These are phyloP conservation scores for Claviceps cyperi DNA, from an alignment of 2,329 filamentous ascomycete species.

Conservation along the genomic window DNA sequence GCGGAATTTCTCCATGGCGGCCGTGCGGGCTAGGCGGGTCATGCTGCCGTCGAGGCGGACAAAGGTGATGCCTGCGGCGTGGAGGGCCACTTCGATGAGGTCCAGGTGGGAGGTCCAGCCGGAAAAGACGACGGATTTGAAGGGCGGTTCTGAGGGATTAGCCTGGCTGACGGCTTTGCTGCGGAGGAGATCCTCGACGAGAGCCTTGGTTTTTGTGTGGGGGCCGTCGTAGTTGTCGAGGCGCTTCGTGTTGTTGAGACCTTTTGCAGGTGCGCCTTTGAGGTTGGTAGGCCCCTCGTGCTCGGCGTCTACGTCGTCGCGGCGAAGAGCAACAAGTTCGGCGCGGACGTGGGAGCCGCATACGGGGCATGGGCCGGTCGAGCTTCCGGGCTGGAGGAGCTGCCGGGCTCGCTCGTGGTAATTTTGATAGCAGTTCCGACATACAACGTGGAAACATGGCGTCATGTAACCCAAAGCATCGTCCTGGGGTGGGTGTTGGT, in stretches of 20 bases:
- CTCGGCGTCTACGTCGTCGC: conserved; percentile 41
- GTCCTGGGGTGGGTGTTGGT: conserved; percentile 29
- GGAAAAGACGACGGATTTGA: conserved; percentile 90
- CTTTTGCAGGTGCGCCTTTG: conserved; percentile 16
- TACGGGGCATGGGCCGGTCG: conserved; percentile 45
- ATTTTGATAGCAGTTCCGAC: conserved; percentile 52
- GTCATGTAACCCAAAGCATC: conserved; percentile 66
- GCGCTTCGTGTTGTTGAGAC: conserved; percentile 30
- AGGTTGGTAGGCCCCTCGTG: conserved; percentile 34
- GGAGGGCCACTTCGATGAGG: conserved; percentile 72
- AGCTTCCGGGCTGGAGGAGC: conserved; percentile 21
- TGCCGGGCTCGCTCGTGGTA: conserved; percentile 40
- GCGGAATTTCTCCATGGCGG: conserved; percentile 65
- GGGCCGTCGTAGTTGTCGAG: conserved; percentile 66
- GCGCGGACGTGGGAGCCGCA: conserved; percentile 52
- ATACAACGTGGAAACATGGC: conserved; percentile 76
- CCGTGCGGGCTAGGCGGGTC: conserved; percentile 57
- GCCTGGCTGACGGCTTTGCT: conserved; percentile 47
- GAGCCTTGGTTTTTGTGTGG: conserved; percentile 78
- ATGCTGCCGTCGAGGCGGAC: conserved; percentile 86
- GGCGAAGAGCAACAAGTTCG: conserved; percentile 53
- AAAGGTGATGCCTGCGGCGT: conserved; percentile 50
- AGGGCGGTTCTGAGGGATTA: conserved; percentile 52
- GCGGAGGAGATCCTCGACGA: conserved; percentile 59
- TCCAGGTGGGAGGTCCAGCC: conserved; percentile 94